Evolutionary conservation across 371 early-diverging fungal species (phyloP).

Genomic region (Lichtheimia ornata): DNA sequence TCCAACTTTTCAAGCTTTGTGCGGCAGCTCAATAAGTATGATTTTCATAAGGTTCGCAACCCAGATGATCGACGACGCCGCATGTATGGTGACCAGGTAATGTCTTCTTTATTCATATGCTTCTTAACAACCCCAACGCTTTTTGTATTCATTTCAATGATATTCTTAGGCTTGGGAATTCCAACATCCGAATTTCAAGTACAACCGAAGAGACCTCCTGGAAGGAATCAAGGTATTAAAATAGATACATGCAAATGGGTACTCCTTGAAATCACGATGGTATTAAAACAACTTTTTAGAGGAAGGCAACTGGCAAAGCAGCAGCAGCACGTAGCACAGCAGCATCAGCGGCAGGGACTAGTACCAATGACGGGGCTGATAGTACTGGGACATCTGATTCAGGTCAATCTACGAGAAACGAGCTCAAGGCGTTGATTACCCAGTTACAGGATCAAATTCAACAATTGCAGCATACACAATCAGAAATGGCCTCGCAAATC

Average conservation of each 20-base stretch:
- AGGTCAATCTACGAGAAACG: constrained; percentile 1
- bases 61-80: constrained; percentile 62
- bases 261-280: background rate
- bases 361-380: background rate
- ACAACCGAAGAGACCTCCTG: constrained; percentile 61
- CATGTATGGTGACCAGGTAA: constrained; percentile 69
- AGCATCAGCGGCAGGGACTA: constrained; percentile 1
- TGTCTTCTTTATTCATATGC: background rate
- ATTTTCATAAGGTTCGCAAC: constrained; percentile 81
- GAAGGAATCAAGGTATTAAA: constrained; percentile 53
- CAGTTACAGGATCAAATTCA: constrained; percentile 53
- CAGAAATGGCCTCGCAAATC: constrained; percentile 31
- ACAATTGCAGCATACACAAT: constrained; percentile 33
- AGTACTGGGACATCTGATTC: constrained; percentile 1
- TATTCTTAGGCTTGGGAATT: constrained; percentile 71
- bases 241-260: too few relatives aligned
- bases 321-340: constrained; percentile 3
- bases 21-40: constrained; percentile 94
- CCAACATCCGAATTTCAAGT: constrained; percentile 73
- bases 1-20: constrained; percentile 94
- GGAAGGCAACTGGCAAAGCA: constrained; percentile 38
- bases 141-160: background rate
- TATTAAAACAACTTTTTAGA: constrained; percentile 8
- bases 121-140: background rate
- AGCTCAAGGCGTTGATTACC: constrained; percentile 20